A percentile compares a stretch with the other conserved stretches of the same genome.
These are phyloP conservation scores for Periconia digitata DNA, from an alignment of 2,329 filamentous ascomycete genomes.

Conservation along the genomic window DNA sequence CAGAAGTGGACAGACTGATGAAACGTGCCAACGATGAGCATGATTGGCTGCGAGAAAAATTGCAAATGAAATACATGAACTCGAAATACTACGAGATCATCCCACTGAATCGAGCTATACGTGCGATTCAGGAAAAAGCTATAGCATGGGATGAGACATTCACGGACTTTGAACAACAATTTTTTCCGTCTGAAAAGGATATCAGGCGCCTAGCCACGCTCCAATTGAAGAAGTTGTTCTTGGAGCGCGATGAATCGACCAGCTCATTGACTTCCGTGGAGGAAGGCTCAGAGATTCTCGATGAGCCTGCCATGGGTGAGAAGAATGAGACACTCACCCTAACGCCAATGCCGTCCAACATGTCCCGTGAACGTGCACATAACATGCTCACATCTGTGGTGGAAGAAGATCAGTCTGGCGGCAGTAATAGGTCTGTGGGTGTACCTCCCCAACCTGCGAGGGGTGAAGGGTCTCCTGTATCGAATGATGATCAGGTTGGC, in stretches of 20 bases:
- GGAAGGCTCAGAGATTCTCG: conserved; percentile 56
- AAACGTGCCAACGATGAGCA: conserved; percentile 86
- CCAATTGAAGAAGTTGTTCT: conserved; percentile 92
- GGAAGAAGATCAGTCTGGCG: conserved; percentile 58
- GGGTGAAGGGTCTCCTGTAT: conserved; percentile 9
- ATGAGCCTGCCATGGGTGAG: conserved; percentile 34
- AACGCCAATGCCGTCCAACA: conserved; percentile 41
- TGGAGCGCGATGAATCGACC: conserved; percentile 79
- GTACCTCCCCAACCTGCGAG: not conserved
- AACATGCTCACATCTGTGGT: conserved; percentile 66
- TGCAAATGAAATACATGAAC: conserved; percentile 88
- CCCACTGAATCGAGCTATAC: conserved; percentile 83
- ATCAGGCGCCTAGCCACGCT: conserved; percentile 88
- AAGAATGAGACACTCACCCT: conserved; percentile 29
- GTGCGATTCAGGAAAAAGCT: conserved; percentile 89
- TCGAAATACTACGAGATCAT: conserved; percentile 98
- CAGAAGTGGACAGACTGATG: conserved; percentile 75
- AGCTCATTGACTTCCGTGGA: conserved; percentile 73
- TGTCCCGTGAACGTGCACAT: conserved; percentile 64
- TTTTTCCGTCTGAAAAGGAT: conserved; percentile 92
- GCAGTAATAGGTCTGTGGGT: conserved; percentile 16
- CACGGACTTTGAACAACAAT: conserved; percentile 86
- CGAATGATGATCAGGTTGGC: conserved; percentile 11
- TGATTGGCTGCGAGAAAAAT: conserved; percentile 67
- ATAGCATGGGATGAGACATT: conserved; percentile 93